These are phyloP conservation scores for Periconia digitata DNA, from an alignment of 2,329 filamentous ascomycete species.

Conservation along the genomic window DNA sequence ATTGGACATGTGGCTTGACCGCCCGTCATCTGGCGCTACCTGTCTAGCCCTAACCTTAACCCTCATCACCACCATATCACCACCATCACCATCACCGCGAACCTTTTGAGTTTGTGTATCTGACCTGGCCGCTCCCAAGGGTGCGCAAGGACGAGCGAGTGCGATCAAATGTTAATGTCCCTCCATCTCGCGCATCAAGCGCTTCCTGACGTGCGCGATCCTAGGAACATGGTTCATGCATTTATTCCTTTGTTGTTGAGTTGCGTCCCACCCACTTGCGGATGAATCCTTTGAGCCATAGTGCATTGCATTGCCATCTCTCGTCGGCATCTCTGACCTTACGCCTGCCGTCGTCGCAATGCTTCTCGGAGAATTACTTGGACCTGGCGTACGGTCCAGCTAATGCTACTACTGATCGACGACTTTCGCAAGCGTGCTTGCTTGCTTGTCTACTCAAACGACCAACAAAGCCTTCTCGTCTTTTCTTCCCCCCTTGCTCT, in stretches of 20 bases:
- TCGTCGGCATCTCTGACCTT: too few species aligned
- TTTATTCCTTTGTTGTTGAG: too few species aligned
- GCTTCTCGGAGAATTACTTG: conserved; percentile 13
- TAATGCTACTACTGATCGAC: background rate
- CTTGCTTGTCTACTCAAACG: too few species aligned
- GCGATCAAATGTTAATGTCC: background rate
- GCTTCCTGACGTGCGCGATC: background rate
- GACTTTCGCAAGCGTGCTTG: background rate
- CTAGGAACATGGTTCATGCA: background rate
- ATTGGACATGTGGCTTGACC: conserved; percentile 16
- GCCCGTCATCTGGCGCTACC: background rate
- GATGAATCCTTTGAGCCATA: background rate
- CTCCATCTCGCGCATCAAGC: background rate
- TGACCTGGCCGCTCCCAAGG: too few species aligned
- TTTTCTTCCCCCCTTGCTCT: background rate
- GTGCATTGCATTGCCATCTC: background rate
- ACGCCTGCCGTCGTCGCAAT: conserved; percentile 6
- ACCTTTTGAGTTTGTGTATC: background rate
- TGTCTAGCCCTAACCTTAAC: background rate
- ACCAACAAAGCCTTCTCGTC: background rate
- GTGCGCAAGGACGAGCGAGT: background rate
- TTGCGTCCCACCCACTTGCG: background rate
- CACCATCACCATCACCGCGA: background rate
- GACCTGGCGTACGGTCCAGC: conserved; percentile 9
- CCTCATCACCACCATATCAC: background rate